These are phyloP conservation scores for Lophiostoma macrostomum DNA, from an alignment of 495 filamentous ascomycete species.

Conservation along the genomic window DNA sequence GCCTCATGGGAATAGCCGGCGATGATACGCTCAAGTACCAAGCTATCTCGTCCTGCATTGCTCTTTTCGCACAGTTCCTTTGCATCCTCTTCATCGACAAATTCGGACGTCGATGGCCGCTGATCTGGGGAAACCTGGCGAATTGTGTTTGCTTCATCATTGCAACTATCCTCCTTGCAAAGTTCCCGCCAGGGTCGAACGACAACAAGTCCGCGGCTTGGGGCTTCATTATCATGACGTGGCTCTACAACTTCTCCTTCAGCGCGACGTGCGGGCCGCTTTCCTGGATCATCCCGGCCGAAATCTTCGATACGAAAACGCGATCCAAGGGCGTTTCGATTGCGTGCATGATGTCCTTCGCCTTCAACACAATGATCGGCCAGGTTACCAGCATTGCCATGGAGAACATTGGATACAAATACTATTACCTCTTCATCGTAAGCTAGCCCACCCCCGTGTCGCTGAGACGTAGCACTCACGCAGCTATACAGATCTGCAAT, in stretches of 20 bases:
- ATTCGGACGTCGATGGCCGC: constrained; percentile 61
- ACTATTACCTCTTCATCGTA: constrained; percentile 57
- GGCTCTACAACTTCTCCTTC: constrained; percentile 70
- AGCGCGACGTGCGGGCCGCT: constrained; percentile 62
- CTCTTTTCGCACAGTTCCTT: constrained; percentile 59
- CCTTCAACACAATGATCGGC: constrained; percentile 72
- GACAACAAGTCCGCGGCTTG: constrained; percentile 60
- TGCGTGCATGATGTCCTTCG: constrained; percentile 62
- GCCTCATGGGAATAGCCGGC: constrained; percentile 63
- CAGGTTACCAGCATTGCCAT: constrained; percentile 65
- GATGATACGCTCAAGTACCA: constrained; percentile 68
- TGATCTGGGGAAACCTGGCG: constrained; percentile 63
- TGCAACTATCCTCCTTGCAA: constrained; percentile 51
- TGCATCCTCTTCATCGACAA: constrained; percentile 68
- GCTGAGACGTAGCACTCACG: background rate
- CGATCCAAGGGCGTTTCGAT: constrained; percentile 65
- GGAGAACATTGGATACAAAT: constrained; percentile 49
- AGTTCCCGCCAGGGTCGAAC: constrained; percentile 53
- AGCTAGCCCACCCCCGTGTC: constrained; percentile 1
- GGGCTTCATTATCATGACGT: constrained; percentile 71
- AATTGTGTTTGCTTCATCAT: constrained; percentile 61
- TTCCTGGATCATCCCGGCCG: constrained; percentile 64
- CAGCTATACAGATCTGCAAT: constrained; percentile 44
- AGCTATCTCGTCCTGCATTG: constrained; percentile 66
- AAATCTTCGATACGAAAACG: constrained; percentile 68